Conservation (phyloP, 345 rosid genomes). For the Citrus reticulata region DNA sequence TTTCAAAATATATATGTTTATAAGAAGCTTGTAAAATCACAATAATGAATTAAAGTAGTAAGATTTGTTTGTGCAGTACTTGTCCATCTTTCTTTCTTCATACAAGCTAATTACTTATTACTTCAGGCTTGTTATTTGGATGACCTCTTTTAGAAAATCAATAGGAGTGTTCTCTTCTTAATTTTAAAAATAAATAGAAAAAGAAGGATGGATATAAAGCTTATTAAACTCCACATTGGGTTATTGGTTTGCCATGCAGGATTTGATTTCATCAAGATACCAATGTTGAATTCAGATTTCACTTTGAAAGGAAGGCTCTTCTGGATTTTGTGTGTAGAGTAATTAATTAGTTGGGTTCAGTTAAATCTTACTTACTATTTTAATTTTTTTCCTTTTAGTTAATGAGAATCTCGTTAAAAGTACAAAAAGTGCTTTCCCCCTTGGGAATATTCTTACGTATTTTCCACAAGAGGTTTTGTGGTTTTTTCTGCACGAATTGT, state of each 20-base stretch:
- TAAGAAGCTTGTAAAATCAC: background rate
- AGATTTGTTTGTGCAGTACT: background rate
- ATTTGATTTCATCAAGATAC: background rate
- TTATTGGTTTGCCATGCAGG: background rate
- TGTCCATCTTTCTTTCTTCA: background rate
- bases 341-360: background rate
- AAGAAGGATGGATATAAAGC: no score
- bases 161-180: background rate
- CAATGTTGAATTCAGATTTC: background rate
- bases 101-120: background rate
- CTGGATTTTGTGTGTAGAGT: background rate
- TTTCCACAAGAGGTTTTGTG: constrained; percentile 27
- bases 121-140: background rate
- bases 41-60: background rate
- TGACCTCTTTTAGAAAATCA: background rate
- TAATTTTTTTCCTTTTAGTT: no score
- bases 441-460: constrained; percentile 14
- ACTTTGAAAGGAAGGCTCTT: background rate
- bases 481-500: constrained; percentile 16
- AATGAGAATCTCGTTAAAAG: background rate
- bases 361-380: no score
- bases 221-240: background rate
- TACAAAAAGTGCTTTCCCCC: background rate
- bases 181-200: no score
- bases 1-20: background rate